Conservation (phyloP, 208 protist species). For the Acanthamoeba healyi region DNA sequence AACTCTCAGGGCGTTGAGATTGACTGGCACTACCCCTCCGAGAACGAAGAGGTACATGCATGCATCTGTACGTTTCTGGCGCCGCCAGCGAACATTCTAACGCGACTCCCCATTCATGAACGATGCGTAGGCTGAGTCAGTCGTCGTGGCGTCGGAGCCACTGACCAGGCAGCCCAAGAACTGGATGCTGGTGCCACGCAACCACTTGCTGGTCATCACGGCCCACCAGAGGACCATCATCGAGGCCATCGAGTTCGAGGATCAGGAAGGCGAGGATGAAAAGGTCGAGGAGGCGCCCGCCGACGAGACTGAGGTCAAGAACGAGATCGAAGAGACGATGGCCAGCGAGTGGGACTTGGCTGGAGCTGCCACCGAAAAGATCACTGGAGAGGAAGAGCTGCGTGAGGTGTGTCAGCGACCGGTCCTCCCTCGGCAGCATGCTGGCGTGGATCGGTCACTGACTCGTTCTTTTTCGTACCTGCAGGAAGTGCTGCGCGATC, state of each 20-base stretch:
- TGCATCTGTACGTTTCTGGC: background rate
- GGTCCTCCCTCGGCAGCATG: background rate
- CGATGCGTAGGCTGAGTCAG: conserved; percentile 15
- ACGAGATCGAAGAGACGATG: conserved; percentile 41
- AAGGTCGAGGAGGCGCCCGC: conserved; percentile 19
- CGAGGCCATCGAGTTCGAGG: conserved; percentile 67
- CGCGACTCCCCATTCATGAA: no score
- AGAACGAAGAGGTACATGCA: background rate
- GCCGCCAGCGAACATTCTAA: background rate
- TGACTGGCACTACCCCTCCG: conserved; percentile 51
- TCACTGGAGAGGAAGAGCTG: conserved; percentile 59
- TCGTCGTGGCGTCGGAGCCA: conserved; percentile 64
- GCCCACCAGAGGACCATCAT: conserved; percentile 48
- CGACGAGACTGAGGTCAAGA: conserved; percentile 59
- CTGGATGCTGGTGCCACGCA: conserved; percentile 65
- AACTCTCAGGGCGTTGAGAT: conserved; percentile 25
- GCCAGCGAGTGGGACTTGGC: conserved; percentile 61
- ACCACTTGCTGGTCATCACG: conserved; percentile 60
- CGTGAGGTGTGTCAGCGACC: background rate
- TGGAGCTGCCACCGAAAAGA: background rate
- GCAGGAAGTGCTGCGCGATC: conserved; percentile 18
- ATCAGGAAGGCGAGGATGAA: background rate
- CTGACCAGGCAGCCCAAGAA: conserved; percentile 31
- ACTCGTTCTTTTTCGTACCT: background rate
- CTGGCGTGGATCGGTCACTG: background rate